Conservation (phyloP, 805 yeast genomes). For the Yamadazyma paraphyllophila region DNA sequence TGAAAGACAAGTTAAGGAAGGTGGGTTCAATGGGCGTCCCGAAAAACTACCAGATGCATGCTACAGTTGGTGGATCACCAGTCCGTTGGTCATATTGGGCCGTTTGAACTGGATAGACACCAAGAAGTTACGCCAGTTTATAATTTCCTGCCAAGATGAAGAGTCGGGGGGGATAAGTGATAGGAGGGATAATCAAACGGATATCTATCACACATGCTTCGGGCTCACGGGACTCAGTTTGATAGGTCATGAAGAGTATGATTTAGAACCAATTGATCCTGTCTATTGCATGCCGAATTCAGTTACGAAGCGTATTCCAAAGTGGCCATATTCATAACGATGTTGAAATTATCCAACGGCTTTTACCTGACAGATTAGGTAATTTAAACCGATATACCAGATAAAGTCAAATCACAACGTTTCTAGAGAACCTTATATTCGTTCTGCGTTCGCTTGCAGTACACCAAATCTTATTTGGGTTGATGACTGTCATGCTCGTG, state of each 20-base stretch:
- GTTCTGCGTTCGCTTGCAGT: too few species aligned
- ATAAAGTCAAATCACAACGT: too few species aligned
- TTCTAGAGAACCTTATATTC: too few species aligned
- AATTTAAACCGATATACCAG: too few species aligned
- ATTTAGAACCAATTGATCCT: conserved; percentile 72
- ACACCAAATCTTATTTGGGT: too few species aligned
- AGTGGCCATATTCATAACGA: conserved; percentile 21
- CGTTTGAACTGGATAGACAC: conserved; percentile 77
- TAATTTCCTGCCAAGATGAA: conserved; percentile 72
- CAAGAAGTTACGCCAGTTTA: conserved; percentile 60
- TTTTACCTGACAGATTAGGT: not conserved
- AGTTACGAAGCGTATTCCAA: conserved; percentile 33
- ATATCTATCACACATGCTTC: conserved; percentile 89
- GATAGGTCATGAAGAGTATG: conserved; percentile 53
- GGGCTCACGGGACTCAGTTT: conserved; percentile 86
- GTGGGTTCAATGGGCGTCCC: conserved; percentile 96
- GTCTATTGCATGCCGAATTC: conserved; percentile 77
- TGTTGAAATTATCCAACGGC: not conserved
- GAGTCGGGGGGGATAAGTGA: conserved; percentile 90
- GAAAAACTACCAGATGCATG: conserved; percentile 97
- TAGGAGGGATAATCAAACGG: conserved; percentile 86
- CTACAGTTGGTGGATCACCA: conserved; percentile 96
- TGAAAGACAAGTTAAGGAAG: conserved; percentile 79
- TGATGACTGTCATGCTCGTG: too few species aligned
- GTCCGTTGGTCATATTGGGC: conserved; percentile 65